Conservation (phyloP, 2,329 filamentous ascomycete genomes). For the Nannizzia gypsea region DNA sequence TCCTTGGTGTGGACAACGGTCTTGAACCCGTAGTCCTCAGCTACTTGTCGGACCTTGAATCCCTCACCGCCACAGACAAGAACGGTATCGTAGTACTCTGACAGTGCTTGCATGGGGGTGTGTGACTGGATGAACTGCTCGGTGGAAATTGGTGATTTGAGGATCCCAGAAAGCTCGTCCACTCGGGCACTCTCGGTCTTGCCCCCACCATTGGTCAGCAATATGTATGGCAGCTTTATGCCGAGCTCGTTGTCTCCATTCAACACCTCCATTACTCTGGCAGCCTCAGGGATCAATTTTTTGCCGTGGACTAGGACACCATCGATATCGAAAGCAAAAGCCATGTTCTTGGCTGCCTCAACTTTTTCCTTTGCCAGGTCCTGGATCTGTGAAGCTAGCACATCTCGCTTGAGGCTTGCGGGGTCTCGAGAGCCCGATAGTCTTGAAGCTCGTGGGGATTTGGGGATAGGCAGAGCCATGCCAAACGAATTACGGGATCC, state of each 20-base stretch:
- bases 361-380: conserved; percentile 56
- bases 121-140: conserved; percentile 69
- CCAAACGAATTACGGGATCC: conserved; percentile 67
- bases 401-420: conserved; percentile 51
- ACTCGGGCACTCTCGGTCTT: conserved; percentile 56
- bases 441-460: conserved; percentile 56
- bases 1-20: conserved; percentile 63
- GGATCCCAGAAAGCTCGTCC: conserved; percentile 55
- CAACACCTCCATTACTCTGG: conserved; percentile 55
- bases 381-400: conserved; percentile 59
- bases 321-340: conserved; percentile 59
- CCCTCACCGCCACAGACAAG: conserved; percentile 65
- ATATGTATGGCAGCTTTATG: conserved; percentile 66
- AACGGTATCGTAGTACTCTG: conserved; percentile 66
- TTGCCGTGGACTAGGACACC: conserved; percentile 65
- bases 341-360: conserved; percentile 62
- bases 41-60: conserved; percentile 61
- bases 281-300: conserved; percentile 56
- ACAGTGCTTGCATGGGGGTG: conserved; percentile 63
- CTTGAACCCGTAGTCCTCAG: conserved; percentile 62
- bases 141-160: conserved; percentile 52
- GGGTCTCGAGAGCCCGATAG: conserved; percentile 49
- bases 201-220: conserved; percentile 63
- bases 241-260: conserved; percentile 67
- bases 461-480: conserved; percentile 58